Evolutionary conservation across 371 early-diverging fungal genomes (phyloP).

Genomic region (Rhizopus sp.): DNA sequence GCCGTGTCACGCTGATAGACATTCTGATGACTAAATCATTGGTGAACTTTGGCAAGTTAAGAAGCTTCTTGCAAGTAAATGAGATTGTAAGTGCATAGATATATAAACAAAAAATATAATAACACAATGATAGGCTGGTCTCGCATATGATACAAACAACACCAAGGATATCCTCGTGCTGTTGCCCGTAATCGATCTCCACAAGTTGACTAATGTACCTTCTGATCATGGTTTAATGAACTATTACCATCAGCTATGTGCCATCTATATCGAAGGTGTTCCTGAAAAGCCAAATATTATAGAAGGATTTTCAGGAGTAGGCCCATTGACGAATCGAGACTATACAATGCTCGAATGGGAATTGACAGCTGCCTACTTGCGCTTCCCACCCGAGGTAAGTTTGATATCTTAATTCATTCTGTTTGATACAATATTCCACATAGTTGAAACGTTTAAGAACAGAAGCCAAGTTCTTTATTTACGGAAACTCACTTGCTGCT

Average conservation of each 20-base stretch:
- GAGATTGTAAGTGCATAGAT: slow-evolving; percentile 9
- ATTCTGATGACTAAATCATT: not conserved
- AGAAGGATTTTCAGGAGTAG: not conserved
- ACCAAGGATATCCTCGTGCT: slow-evolving; percentile 12
- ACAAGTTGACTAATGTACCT: slow-evolving; percentile 10
- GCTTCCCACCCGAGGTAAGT: slow-evolving; percentile 14
- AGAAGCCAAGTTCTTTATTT: slow-evolving; percentile 8
- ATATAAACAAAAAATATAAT: not conserved
- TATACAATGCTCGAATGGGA: not conserved
- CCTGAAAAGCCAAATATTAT: not conserved
- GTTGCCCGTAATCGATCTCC: slow-evolving; percentile 10
- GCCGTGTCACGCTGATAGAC: slow-evolving; percentile 2
- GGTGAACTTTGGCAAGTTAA: slow-evolving; percentile 19
- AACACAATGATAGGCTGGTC: slow-evolving; percentile 10
- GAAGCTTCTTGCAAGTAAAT: slow-evolving; percentile 19
- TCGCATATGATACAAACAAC: slow-evolving; percentile 7
- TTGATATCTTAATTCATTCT: not conserved
- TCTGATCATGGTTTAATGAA: not conserved
- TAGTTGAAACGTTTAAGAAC: slow-evolving; percentile 5
- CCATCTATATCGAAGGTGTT: slow-evolving; percentile 9
- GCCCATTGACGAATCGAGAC: not conserved
- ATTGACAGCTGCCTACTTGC: slow-evolving; percentile 1
- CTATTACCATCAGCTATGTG: slow-evolving; percentile 1
- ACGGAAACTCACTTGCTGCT: slow-evolving; percentile 14
- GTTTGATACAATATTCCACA: not conserved